These are phyloP conservation scores for Kwoniella dendrophila DNA, from an alignment of 768 basidiomycete genomes.

Conservation along the genomic window DNA sequence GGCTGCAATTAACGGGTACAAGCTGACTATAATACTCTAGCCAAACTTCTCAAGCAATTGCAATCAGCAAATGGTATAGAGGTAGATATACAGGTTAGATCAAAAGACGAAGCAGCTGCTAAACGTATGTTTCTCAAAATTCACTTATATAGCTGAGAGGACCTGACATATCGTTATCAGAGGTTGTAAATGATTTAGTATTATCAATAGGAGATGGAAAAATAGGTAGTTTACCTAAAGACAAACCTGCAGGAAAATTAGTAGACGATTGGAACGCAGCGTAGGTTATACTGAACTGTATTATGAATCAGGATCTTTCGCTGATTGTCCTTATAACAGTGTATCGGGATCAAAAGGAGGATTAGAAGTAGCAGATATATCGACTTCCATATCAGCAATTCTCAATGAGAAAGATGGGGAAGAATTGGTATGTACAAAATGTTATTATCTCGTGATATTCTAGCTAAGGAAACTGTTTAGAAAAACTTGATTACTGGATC, in stretches of 20 bases:
- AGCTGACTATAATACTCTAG: slow-evolving; percentile 57
- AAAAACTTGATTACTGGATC: slow-evolving; percentile 76
- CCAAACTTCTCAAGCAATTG: slow-evolving; percentile 82
- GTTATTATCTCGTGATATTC: neutral
- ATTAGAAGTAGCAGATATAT: slow-evolving; percentile 78
- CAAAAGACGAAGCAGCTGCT: slow-evolving; percentile 53
- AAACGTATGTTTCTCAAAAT: slow-evolving; percentile 5
- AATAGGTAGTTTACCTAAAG: slow-evolving; percentile 75
- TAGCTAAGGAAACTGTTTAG: slow-evolving; percentile 57
- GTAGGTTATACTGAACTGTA: slow-evolving; percentile 22
- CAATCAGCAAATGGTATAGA: slow-evolving; percentile 62
- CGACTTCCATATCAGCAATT: slow-evolving; percentile 70
- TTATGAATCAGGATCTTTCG: neutral
- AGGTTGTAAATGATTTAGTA: slow-evolving; percentile 72
- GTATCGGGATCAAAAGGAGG: slow-evolving; percentile 63
- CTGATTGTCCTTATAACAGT: slow-evolving; percentile 11
- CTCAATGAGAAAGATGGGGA: slow-evolving; percentile 90
- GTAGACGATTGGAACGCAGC: slow-evolving; percentile 80
- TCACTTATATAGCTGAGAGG: neutral
- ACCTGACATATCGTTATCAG: slow-evolving; percentile 62
- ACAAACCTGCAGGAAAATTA: slow-evolving; percentile 80
- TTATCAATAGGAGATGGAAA: slow-evolving; percentile 57
- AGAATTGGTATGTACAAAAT: slow-evolving; percentile 68
- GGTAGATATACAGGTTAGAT: slow-evolving; percentile 67
- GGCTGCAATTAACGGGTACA: neutral